Percentiles rank a stretch among this genome's conserved stretches.
phyloP scores from a whole-genome alignment of 805 yeast species.

The Wickerhamiella vanderwaltii region DNA sequence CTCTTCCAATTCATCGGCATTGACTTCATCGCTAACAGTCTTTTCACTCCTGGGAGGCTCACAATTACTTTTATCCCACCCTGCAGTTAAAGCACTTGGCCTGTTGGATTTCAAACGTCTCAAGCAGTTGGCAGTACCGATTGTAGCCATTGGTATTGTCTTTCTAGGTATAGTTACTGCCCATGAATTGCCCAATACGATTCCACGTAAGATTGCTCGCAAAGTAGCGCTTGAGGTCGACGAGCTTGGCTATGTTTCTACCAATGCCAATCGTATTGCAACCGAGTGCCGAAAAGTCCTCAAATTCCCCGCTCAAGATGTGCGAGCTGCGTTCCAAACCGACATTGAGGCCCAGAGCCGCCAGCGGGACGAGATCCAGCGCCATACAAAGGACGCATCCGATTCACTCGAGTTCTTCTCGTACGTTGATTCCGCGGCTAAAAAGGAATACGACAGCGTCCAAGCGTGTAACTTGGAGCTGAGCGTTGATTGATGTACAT shows the following conservation, averaged over 20 bases:
- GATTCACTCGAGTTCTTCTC: slow-evolving; percentile 44
- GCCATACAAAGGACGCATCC: slow-evolving; percentile 43
- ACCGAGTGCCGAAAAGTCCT: slow-evolving; percentile 75
- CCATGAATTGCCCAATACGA: slow-evolving; percentile 76
- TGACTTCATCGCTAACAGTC: slow-evolving; percentile 19
- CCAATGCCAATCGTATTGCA: slow-evolving; percentile 65
- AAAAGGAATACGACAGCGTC: slow-evolving; percentile 8
- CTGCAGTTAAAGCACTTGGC: slow-evolving; percentile 9
- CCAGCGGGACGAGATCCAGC: slow-evolving; percentile 45
- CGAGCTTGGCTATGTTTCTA: slow-evolving; percentile 62
- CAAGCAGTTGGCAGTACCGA: slow-evolving; percentile 42
- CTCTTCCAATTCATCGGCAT: slow-evolving; percentile 14
- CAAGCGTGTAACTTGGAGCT: slow-evolving; percentile 1
- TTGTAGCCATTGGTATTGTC: slow-evolving; percentile 38
- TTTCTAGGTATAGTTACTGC: slow-evolving; percentile 51
- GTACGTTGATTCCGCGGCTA: slow-evolving; percentile 28
- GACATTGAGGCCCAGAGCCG: slow-evolving; percentile 48
- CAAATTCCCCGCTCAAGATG: slow-evolving; percentile 70
- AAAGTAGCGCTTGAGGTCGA: slow-evolving; percentile 54
- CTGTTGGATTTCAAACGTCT: slow-evolving; percentile 9
- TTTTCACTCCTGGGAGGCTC: slow-evolving; percentile 17
- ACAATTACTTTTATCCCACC: slow-evolving; percentile 14
- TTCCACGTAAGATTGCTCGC: slow-evolving; percentile 68
- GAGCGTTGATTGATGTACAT: not conserved
- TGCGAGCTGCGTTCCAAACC: slow-evolving; percentile 55